These are phyloP conservation scores for Phytophthora pluvialis DNA, from an alignment of 352 stramenopile genomes.

Conservation along the genomic window DNA sequence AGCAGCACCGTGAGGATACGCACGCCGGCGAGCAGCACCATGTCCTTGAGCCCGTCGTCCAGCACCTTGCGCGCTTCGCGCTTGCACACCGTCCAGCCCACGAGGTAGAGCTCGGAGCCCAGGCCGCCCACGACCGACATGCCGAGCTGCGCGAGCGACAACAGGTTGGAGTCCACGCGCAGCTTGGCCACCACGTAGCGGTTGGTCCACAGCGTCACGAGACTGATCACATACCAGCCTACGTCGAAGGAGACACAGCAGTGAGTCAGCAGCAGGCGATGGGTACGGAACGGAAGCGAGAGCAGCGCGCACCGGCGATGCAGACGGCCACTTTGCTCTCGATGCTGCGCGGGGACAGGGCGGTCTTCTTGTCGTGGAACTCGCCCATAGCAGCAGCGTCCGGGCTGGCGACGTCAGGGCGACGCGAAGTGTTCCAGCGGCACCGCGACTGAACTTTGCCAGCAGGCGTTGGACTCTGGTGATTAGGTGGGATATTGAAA, in stretches of 20 bases:
- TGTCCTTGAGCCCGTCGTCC: conserved; percentile 78
- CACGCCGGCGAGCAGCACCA: conserved; percentile 80
- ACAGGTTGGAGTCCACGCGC: conserved; percentile 75
- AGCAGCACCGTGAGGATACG: conserved; percentile 90
- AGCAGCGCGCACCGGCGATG: conserved; percentile 51
- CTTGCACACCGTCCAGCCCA: conserved; percentile 70
- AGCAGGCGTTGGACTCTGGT: neutral
- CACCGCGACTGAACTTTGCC: conserved; percentile 31
- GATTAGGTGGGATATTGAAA: conserved; percentile 13
- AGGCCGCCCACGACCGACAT: conserved; percentile 83
- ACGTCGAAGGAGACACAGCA: conserved; percentile 2
- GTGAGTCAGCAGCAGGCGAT: conserved; percentile 1
- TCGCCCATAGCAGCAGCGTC: conserved; percentile 23
- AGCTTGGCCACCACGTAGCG: conserved; percentile 82
- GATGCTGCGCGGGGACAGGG: conserved; percentile 28
- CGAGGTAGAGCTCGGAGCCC: conserved; percentile 71
- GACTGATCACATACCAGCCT: conserved; percentile 85
- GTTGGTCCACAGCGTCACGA: conserved; percentile 86
- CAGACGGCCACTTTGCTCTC: conserved; percentile 72
- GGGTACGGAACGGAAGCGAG: neutral
- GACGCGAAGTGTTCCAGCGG: conserved; percentile 13
- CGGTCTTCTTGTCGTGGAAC: conserved; percentile 37
- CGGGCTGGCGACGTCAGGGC: conserved; percentile 4
- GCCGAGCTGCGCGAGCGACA: conserved; percentile 78
- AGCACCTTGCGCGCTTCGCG: conserved; percentile 53